Evolutionary conservation across 768 basidiomycete species (phyloP).

Genomic region (Amanita pallidorosea): DNA sequence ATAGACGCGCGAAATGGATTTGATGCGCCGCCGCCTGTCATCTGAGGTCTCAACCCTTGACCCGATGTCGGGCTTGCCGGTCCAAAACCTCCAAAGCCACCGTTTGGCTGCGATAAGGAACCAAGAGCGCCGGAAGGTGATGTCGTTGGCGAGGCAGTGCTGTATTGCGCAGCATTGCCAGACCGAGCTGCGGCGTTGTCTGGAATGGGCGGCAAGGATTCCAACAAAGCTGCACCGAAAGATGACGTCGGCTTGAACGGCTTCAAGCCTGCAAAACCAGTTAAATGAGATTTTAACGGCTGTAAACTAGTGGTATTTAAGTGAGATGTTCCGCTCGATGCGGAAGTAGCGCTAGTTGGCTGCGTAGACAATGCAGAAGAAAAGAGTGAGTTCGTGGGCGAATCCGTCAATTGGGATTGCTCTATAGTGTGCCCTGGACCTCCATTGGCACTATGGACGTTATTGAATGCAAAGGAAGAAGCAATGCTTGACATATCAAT

Average conservation of each 20-base stretch:
- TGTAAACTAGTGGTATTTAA: slow-evolving; percentile 16
- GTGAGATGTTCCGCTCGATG: slow-evolving; percentile 15
- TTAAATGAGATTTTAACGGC: slow-evolving; percentile 33
- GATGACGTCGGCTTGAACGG: slow-evolving; percentile 77
- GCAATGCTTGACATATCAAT: slow-evolving; percentile 60
- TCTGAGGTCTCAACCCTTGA: slow-evolving; percentile 47
- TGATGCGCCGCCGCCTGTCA: slow-evolving; percentile 48
- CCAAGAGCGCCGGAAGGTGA: slow-evolving; percentile 1
- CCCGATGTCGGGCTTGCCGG: slow-evolving; percentile 25
- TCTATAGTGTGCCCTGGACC: slow-evolving; percentile 10
- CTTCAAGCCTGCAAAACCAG: slow-evolving; percentile 53
- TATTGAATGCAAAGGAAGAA: slow-evolving; percentile 53
- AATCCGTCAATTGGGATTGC: slow-evolving; percentile 27
- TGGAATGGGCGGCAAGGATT: slow-evolving; percentile 65
- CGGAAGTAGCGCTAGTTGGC: slow-evolving; percentile 20
- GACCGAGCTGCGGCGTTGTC: slow-evolving; percentile 22
- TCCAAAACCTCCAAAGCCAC: slow-evolving; percentile 25
- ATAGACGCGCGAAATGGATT: slow-evolving; percentile 64
- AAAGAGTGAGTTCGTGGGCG: slow-evolving; percentile 34
- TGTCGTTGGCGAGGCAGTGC: slow-evolving; percentile 8
- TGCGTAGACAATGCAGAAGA: slow-evolving; percentile 38
- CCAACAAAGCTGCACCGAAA: slow-evolving; percentile 69
- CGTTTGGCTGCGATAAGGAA: slow-evolving; percentile 28
- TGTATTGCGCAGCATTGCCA: slow-evolving; percentile 9
- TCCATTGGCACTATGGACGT: slow-evolving; percentile 16